Percentiles rank a stretch among this genome's conserved stretches.
Conservation (phyloP, 495 filamentous ascomycete genomes). For the Penicillium parvum region DNA sequence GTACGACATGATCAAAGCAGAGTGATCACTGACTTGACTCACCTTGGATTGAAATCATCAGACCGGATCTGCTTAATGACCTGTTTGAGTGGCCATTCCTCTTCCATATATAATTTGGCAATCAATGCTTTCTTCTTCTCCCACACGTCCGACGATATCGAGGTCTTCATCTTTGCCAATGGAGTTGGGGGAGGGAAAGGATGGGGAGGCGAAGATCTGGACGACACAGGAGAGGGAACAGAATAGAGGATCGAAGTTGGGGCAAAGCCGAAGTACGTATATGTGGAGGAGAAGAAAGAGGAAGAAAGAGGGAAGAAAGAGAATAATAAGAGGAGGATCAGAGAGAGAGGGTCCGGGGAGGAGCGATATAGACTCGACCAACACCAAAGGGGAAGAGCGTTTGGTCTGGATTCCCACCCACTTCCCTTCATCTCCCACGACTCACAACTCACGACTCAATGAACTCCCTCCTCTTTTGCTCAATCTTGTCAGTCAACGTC, state of each 20-base stretch:
- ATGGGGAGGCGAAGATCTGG: not conserved
- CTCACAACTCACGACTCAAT: too few species aligned
- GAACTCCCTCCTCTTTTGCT: too few species aligned
- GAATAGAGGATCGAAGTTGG: not conserved
- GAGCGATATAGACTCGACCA: slow-evolving; percentile 11
- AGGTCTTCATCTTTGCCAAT: slow-evolving; percentile 37
- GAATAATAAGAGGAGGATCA: not conserved
- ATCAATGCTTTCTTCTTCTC: slow-evolving; percentile 48
- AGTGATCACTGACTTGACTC: not conserved
- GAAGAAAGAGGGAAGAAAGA: slow-evolving; percentile 2
- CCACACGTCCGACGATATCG: slow-evolving; percentile 47
- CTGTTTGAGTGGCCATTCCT: slow-evolving; percentile 48
- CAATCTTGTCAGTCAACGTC: too few species aligned
- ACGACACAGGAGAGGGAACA: not conserved
- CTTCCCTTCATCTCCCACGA: not conserved
- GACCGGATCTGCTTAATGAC: slow-evolving; percentile 48
- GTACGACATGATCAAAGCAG: not conserved
- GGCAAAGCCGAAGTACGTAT: not conserved
- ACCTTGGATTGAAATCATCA: slow-evolving; percentile 48
- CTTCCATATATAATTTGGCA: slow-evolving; percentile 44
- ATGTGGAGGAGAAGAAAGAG: not conserved
- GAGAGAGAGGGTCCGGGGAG: slow-evolving; percentile 11
- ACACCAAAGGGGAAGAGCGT: too few species aligned
- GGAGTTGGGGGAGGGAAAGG: not conserved
- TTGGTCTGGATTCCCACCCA: slow-evolving; percentile 1